Base-by-base conservation (phyloP, 2,329 filamentous ascomycete genomes). In the Xylariales sp. region DNA sequence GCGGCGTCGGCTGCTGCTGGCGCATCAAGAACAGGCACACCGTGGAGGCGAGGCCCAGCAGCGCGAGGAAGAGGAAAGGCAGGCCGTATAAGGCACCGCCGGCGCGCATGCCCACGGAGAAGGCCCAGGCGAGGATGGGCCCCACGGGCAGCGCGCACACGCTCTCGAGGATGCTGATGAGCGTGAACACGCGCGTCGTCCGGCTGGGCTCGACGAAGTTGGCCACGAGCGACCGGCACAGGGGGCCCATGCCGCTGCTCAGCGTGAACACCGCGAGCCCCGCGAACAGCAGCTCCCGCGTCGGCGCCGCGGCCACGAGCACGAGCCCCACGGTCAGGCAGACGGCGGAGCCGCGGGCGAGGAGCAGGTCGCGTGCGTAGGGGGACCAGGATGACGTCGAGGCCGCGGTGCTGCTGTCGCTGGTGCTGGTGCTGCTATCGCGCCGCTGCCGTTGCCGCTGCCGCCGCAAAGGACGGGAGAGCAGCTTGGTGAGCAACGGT, bases 111-210 rank as follows among this genome's bases (percentile, higher is more conserved):
- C 54, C 51, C 5, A 33, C 28, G 4, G 45, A 49, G 30, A 57
- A 57, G 4, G 45, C 24, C 46, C 51, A 49, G 7, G 53, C 52
- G 19, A 58, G 40, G 7, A 49, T 31, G n/a, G 55, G 52, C 2
- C 49, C 51, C 3, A 45, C 47, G 18, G 51, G 38, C 10, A 57
- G 41, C 20, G 40, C 41, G 20, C 53, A 48, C 7, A 45, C 29
- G 5, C 49, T 50, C 44, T 55, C 50, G 8, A 49, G 40, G 33
- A 55, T 55, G 40, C 48, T 47, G 14, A 52, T 48, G n/a, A 58
- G 44, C 5, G 53, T 53, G 38, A 55, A 53, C n/a, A 59, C 40
- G 17, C 54, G 47, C 6, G 46, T 48, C 12, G 47, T 53, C 34
- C 53, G 45, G 8, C 38, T 37, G 5, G 32, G 19, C 11, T 43